Percentiles rank a stretch among this genome's conserved stretches.
phyloP scores from a whole-genome alignment of 2,329 filamentous ascomycete species.

The Aspergillus clavatus region DNA sequence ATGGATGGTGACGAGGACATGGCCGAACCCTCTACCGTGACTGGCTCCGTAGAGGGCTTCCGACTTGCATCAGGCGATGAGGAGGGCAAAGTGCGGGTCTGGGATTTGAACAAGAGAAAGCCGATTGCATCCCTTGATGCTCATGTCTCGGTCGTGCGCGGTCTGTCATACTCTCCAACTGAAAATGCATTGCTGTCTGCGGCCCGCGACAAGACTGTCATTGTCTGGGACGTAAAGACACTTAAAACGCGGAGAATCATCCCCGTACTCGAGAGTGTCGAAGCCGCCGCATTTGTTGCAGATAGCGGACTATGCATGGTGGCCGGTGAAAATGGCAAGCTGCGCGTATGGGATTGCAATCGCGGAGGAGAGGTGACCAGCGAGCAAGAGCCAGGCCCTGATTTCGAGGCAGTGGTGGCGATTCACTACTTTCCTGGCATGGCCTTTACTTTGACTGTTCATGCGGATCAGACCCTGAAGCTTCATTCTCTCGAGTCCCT shows the following conservation, averaged over 20 bases:
- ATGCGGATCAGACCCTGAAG: conserved; percentile 82
- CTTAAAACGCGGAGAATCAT: conserved; percentile 81
- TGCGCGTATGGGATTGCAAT: conserved; percentile 78
- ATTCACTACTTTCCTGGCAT: conserved; percentile 62
- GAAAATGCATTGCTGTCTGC: conserved; percentile 75
- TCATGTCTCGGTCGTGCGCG: conserved; percentile 91
- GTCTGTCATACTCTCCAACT: conserved; percentile 71
- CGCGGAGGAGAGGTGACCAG: conserved; percentile 73
- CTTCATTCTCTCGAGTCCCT: conserved; percentile 57
- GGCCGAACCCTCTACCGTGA: conserved; percentile 37
- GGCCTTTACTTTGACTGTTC: conserved; percentile 71
- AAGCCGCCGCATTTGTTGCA: conserved; percentile 73
- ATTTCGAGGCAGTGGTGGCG: conserved; percentile 65
- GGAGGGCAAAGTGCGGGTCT: conserved; percentile 86
- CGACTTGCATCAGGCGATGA: conserved; percentile 86
- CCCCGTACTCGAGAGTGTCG: conserved; percentile 78
- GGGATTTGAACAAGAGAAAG: conserved; percentile 81
- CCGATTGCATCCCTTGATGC: conserved; percentile 76
- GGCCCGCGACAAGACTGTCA: conserved; percentile 88
- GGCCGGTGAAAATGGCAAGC: conserved; percentile 73
- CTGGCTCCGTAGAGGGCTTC: conserved; percentile 57
- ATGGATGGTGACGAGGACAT: conserved; percentile 41
- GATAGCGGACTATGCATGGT: conserved; percentile 71
- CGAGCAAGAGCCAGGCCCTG: conserved; percentile 59
- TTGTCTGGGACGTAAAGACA: conserved; percentile 79